Evolutionary conservation across 1,284 basidiomycete species (phyloP).

Genomic region (Hemileia vastatrix): DNA sequence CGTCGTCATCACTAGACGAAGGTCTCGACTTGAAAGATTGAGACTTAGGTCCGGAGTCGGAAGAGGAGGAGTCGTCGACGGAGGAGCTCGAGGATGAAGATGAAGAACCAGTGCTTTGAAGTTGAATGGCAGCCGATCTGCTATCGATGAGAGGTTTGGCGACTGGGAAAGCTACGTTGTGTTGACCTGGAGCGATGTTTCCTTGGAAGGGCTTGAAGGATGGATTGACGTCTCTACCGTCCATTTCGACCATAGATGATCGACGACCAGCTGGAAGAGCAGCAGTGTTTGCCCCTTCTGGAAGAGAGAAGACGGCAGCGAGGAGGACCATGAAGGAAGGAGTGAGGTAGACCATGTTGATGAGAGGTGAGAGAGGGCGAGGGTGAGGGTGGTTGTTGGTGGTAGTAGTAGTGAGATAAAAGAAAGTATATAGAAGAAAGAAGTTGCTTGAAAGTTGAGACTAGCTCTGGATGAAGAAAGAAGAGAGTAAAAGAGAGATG

Average conservation of each 20-base stretch:
- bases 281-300: background rate
- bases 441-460: background rate
- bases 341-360: background rate
- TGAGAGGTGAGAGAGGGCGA: background rate
- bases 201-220: background rate
- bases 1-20: background rate
- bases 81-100: background rate
- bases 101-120: background rate
- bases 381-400: background rate
- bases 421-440: background rate
- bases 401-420: background rate
- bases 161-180: background rate
- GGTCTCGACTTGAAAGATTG: background rate
- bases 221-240: background rate
- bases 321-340: background rate
- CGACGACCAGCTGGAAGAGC: background rate
- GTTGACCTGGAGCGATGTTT: background rate
- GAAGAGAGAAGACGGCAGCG: background rate
- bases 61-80: background rate
- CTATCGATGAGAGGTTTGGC: background rate
- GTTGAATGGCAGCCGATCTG: background rate
- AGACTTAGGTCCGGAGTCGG: background rate
- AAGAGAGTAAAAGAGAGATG: no score
- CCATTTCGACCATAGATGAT: background rate
- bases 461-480: no score